A percentile compares a stretch with the other conserved stretches of the same genome.
These are phyloP conservation scores for Phaffomyces thermotolerans DNA, from an alignment of 805 yeast genomes.

Conservation along the genomic window DNA sequence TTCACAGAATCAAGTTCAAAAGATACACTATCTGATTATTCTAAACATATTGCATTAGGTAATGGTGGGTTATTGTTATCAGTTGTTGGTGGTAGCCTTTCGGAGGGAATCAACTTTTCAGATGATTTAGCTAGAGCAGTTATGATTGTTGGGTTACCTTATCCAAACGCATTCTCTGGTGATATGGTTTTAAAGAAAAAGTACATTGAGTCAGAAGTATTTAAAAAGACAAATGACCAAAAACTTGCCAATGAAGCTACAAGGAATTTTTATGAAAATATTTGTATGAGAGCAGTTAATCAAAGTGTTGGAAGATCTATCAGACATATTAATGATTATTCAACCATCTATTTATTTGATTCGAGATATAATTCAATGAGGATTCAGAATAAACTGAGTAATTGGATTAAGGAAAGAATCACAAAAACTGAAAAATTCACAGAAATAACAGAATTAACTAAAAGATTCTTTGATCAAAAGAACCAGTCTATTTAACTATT, in stretches of 20 bases:
- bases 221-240: conserved; percentile 39
- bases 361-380: conserved; percentile 40
- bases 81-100: conserved; percentile 87
- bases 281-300: conserved; percentile 86
- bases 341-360: conserved; percentile 69
- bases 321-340: conserved; percentile 74
- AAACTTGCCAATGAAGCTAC: conserved; percentile 42
- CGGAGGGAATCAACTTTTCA: conserved; percentile 90
- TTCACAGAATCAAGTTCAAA: conserved; percentile 55
- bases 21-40: conserved; percentile 43
- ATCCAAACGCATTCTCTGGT: conserved; percentile 77
- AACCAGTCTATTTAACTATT: not conserved
- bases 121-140: conserved; percentile 85
- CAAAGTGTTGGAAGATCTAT: conserved; percentile 92
- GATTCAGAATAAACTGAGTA: conserved; percentile 56
- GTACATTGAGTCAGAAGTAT: conserved; percentile 49
- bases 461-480: conserved; percentile 12
- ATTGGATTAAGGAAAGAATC: conserved; percentile 58
- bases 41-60: conserved; percentile 30
- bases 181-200: conserved; percentile 68
- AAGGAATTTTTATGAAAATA: conserved; percentile 62
- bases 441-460: conserved; percentile 19
- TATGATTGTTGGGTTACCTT: conserved; percentile 82
- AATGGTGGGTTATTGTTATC: conserved; percentile 67
- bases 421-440: conserved; percentile 14